These are phyloP conservation scores for Pyrus hybrid DNA, from an alignment of 331 rosid species.

Conservation along the genomic window DNA sequence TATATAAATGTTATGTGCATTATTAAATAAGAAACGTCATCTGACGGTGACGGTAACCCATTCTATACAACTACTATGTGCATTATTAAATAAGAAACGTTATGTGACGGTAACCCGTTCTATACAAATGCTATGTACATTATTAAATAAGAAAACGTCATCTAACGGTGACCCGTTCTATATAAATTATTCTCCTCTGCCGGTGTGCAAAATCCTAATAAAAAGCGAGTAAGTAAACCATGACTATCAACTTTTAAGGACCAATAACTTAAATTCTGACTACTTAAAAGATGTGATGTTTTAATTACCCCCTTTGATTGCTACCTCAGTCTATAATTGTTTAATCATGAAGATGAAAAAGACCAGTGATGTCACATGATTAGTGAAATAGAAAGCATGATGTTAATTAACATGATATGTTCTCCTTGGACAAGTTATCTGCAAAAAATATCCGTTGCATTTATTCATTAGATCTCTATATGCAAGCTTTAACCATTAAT, in stretches of 20 bases:
- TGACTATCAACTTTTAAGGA: neutral
- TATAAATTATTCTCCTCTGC: no score
- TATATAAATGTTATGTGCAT: no score
- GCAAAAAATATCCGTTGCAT: neutral
- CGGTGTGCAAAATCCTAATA: neutral
- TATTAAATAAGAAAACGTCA: no score
- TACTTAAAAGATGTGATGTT: neutral
- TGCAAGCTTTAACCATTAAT: neutral
- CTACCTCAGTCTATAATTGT: neutral
- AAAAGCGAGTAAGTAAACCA: neutral
- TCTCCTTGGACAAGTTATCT: neutral
- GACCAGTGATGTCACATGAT: neutral
- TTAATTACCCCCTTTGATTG: neutral
- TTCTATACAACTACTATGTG: no score
- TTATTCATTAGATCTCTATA: neutral
- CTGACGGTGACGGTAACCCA: accelerated
- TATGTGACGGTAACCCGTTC: accelerated
- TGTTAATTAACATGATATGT: no score
- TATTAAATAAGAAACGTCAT: no score
- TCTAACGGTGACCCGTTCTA: accelerated
- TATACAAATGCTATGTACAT: no score
- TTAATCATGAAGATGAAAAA: neutral
- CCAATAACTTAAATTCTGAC: neutral
- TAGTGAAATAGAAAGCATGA: neutral
- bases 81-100: no score